These are phyloP conservation scores for Solanum chaucha DNA, from an alignment of 257 asterid species.

Conservation along the genomic window DNA sequence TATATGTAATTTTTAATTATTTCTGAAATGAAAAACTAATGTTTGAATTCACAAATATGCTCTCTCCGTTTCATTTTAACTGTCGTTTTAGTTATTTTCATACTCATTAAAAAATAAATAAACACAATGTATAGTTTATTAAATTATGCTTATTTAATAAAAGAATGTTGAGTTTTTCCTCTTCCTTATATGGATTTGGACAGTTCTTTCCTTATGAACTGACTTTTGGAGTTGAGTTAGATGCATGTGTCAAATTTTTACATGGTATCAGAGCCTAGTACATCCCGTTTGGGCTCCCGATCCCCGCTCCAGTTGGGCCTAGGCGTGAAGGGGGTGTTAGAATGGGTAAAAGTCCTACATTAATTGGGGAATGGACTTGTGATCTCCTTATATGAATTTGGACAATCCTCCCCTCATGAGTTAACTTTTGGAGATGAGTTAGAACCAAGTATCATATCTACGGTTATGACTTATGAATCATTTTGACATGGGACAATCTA, in stretches of 20 bases:
- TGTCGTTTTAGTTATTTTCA: neutral
- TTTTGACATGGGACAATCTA: neutral
- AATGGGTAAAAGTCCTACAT: no score
- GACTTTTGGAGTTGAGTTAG: no score
- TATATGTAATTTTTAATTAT: no score
- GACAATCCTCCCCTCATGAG: neutral
- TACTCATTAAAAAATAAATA: neutral
- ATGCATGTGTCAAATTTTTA: no score
- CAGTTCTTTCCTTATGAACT: no score
- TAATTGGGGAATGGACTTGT: neutral
- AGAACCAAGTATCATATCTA: fast-evolving
- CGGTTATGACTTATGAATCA: neutral
- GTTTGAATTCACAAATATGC: neutral
- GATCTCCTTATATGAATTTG: neutral
- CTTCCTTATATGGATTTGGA: no score
- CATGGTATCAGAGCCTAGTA: no score
- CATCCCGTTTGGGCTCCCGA: no score
- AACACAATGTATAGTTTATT: neutral
- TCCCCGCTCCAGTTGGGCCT: neutral
- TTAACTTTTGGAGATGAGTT: neutral
- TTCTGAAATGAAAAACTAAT: neutral
- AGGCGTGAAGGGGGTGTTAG: neutral
- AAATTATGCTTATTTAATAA: no score
- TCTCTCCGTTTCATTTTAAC: neutral
- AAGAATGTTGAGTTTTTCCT: no score